Percentiles rank a stretch among this genome's conserved stretches.
phyloP scores from a whole-genome alignment of 345 rosid genomes.

The Odontarrhena argentea region DNA sequence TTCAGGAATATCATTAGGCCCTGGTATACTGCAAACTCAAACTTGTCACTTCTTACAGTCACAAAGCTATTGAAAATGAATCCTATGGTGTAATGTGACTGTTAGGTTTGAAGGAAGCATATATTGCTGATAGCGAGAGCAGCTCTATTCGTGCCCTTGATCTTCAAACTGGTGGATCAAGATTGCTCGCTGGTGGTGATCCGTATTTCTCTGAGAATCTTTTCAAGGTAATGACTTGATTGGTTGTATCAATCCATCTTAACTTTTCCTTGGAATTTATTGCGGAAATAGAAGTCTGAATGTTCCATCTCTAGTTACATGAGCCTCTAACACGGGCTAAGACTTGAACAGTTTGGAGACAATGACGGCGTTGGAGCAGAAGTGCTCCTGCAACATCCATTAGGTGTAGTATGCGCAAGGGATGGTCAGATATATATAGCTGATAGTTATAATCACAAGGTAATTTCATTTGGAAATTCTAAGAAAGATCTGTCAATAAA shows the following conservation, averaged over 20 bases:
- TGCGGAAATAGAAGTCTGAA: constrained; percentile 3
- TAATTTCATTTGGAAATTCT: constrained; percentile 15
- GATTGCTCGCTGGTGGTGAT: constrained; percentile 88
- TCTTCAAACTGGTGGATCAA: constrained; percentile 85
- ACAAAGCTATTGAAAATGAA: constrained; percentile 5
- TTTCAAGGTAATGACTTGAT: constrained; percentile 59
- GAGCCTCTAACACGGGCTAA: constrained; percentile 10
- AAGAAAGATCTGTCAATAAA: background rate
- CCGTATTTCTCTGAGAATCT: constrained; percentile 79
- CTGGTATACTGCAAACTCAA: constrained; percentile 49
- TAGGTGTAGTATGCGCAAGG: constrained; percentile 74
- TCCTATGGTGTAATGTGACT: background rate
- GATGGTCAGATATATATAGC: constrained; percentile 79
- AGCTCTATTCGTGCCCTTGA: constrained; percentile 88
- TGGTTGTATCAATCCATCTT: background rate
- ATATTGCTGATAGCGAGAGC: constrained; percentile 93
- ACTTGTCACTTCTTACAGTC: constrained; percentile 1
- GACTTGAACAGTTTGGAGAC: constrained; percentile 77
- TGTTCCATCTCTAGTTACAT: constrained; percentile 2
- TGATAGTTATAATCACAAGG: constrained; percentile 98
- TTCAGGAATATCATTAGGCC: constrained; percentile 77
- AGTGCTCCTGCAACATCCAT: constrained; percentile 91
- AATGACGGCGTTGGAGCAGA: constrained; percentile 87
- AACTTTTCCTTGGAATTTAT: background rate
- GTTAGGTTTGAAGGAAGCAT: constrained; percentile 66